A percentile compares a stretch with the other conserved stretches of the same genome.
phyloP scores from a whole-genome alignment of 169 alveolate species.

The Plasmodium vivax region DNA sequence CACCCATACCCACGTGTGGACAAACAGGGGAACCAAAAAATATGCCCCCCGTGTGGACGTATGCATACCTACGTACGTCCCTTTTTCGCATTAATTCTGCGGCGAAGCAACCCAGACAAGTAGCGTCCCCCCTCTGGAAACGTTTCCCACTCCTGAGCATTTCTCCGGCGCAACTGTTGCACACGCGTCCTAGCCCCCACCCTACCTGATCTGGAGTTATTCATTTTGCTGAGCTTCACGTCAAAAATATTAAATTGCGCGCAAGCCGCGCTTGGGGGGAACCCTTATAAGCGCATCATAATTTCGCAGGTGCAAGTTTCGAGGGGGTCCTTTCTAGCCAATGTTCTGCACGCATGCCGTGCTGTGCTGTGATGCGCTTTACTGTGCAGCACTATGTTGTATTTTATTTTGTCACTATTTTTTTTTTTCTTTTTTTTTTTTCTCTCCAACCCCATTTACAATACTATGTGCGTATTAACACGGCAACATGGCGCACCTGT shows the following conservation, averaged over 20 bases:
- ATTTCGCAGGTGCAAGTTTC: slow-evolving; percentile 1
- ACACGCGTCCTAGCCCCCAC: not conserved
- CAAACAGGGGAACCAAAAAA: not conserved
- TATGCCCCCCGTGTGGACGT: not conserved
- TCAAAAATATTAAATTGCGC: not conserved
- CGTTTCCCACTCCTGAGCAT: not conserved
- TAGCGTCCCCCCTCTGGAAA: not conserved
- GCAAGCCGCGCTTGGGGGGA: not conserved
- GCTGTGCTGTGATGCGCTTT: not conserved
- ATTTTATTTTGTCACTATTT: not conserved
- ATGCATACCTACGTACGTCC: slow-evolving; percentile 10
- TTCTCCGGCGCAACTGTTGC: not conserved
- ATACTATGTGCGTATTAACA: not conserved
- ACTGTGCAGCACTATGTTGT: not conserved
- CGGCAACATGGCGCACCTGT: not conserved
- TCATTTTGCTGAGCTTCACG: not conserved
- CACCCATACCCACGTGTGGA: not conserved
- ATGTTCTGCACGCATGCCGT: not conserved
- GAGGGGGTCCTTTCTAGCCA: not conserved
- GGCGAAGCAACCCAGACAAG: slow-evolving; percentile 2
- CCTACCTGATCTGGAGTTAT: not conserved
- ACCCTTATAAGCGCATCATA: not conserved
- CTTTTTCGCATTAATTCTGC: slow-evolving; percentile 22
- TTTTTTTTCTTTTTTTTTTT: not conserved
- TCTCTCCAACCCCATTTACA: not conserved